A percentile compares a stretch with the other conserved stretches of the same genome.
phyloP scores from a whole-genome alignment of 192 early-diverging fungal species.

The Backusella australiensis region DNA sequence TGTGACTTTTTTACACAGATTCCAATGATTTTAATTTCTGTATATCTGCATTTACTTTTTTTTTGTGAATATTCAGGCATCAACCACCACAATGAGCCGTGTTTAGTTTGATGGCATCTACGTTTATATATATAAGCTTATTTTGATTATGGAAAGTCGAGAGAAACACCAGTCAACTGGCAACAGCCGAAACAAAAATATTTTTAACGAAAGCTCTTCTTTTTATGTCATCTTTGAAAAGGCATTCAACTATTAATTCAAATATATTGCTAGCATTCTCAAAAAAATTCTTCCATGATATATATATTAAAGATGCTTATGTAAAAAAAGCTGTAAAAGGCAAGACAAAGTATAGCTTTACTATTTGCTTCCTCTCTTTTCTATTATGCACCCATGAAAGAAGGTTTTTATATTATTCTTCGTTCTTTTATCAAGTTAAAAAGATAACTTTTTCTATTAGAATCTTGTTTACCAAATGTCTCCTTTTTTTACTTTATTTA shows the following conservation, averaged over 20 bases:
- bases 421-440: slow-evolving; percentile 94
- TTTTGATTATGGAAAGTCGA: not conserved
- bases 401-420: not conserved
- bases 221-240: not conserved
- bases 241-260: not conserved
- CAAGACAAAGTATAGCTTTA: not conserved
- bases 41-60: not conserved
- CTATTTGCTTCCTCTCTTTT: not conserved
- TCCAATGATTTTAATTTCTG: not conserved
- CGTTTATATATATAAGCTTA: not conserved
- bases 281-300: too few species aligned
- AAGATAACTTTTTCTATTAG: slow-evolving; percentile 71
- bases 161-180: not conserved
- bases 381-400: not conserved
- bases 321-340: too few species aligned
- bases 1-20: not conserved
- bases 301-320: too few species aligned
- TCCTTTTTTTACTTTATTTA: slow-evolving; percentile 32
- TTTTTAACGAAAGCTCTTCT: not conserved
- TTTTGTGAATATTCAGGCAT: not conserved
- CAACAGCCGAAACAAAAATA: not conserved
- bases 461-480: slow-evolving; percentile 76
- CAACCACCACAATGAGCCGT: not conserved
- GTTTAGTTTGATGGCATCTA: not conserved
- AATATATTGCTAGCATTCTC: too few species aligned